phyloP scores from a whole-genome alignment of 2,329 filamentous ascomycete species.

The Xylariaceae sp. region DNA sequence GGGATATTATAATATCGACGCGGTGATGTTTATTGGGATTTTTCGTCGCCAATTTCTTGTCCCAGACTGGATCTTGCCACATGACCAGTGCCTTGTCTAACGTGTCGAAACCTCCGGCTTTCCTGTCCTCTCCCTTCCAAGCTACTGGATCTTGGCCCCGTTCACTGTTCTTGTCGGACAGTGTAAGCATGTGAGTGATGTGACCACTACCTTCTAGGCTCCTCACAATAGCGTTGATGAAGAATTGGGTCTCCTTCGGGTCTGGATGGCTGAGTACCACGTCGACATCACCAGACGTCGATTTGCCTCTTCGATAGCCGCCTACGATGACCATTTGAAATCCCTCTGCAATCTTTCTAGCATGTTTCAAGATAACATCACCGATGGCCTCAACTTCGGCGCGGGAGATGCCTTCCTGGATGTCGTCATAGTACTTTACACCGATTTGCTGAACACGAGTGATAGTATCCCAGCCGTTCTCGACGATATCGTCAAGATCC shows the following conservation, averaged over 20 bases:
- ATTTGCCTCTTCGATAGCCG: constrained; percentile 76
- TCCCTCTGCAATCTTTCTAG: constrained; percentile 55
- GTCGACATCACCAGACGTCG: constrained; percentile 75
- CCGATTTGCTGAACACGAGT: constrained; percentile 87
- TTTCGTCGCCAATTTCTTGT: constrained; percentile 39
- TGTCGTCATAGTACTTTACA: constrained; percentile 88
- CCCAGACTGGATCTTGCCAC: constrained; percentile 69
- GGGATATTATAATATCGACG: constrained; percentile 77
- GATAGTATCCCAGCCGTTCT: constrained; percentile 72
- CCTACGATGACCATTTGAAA: constrained; percentile 65
- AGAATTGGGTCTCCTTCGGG: constrained; percentile 60
- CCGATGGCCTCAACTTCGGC: constrained; percentile 70
- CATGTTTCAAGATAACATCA: constrained; percentile 59
- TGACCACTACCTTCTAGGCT: constrained; percentile 64
- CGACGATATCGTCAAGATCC: constrained; percentile 80
- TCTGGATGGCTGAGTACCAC: constrained; percentile 78
- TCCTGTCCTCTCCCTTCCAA: constrained; percentile 45
- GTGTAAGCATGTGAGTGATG: constrained; percentile 76
- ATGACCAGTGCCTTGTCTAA: constrained; percentile 91
- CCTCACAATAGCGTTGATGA: constrained; percentile 68
- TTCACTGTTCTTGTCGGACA: constrained; percentile 67
- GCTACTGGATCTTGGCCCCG: constrained; percentile 61
- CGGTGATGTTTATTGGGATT: constrained; percentile 75
- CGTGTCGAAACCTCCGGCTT: constrained; percentile 70
- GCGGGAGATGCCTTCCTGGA: constrained; percentile 67